Conservation (phyloP, 345 rosid genomes). For the Euphorbia peplus region DNA sequence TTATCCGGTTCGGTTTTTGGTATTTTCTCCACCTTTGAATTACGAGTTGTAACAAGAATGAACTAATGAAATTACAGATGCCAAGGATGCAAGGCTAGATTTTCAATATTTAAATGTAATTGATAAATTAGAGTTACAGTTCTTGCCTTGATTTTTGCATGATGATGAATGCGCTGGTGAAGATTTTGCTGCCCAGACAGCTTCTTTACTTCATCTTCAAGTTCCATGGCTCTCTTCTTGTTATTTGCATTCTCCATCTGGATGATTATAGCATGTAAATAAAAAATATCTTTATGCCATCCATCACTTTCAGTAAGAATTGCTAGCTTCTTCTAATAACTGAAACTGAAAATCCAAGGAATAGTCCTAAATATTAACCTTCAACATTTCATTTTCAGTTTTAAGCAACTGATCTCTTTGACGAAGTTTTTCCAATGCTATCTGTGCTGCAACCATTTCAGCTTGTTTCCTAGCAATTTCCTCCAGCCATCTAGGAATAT, state of each 20-base stretch:
- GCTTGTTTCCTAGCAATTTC: constrained; percentile 77
- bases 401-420: constrained; percentile 62
- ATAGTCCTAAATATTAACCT: constrained; percentile 42
- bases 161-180: constrained; percentile 86
- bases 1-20: too few species aligned
- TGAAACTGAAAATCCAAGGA: not conserved
- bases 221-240: constrained; percentile 60
- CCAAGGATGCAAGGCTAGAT: not conserved
- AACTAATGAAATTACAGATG: not conserved
- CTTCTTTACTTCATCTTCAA: constrained; percentile 74
- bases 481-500: constrained; percentile 65
- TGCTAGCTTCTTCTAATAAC: not conserved
- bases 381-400: constrained; percentile 74
- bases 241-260: constrained; percentile 67
- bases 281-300: not conserved
- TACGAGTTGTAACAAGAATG: not conserved
- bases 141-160: constrained; percentile 87
- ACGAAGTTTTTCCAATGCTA: constrained; percentile 66
- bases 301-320: not conserved
- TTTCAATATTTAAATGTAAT: not conserved
- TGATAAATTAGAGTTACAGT: not conserved
- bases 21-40: too few species aligned
- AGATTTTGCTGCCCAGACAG: constrained; percentile 86
- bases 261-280: constrained; percentile 11
- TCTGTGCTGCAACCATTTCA: constrained; percentile 65